Evolutionary conservation across 352 stramenopile species (phyloP), one percentile per base, ranked within the genome.

Genomic region (Pythium scleroteichum): DNA sequence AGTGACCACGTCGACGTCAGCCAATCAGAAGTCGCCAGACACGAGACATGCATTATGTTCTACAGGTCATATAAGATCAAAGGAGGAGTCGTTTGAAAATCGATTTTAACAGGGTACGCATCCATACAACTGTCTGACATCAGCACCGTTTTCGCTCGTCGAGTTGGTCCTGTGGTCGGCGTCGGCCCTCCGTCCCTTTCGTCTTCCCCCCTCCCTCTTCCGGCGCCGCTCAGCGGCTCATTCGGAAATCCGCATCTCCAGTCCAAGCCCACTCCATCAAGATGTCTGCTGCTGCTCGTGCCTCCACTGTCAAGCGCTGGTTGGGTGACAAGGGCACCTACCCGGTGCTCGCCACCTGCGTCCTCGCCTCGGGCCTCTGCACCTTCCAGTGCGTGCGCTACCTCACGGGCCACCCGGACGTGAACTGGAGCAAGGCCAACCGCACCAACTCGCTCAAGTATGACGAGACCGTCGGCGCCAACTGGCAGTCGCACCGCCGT

Each of bases 351-450:
- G 69, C 82, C 32, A 90, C 80, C 41, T 91, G 81, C 67, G 83
- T 79, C 33, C 54, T 83, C 9, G 83, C 83, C 59, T 58, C 81
- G 20, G 81, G 47, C 13, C 65, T 92, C 49, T 88, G 79, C 71
- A 81, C 76, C n/a, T 87, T 74, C 45, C 83, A 92, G 66, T 88
- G 82, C 70, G 71, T 76, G 63, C 83, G 83, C 58, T 88, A 90
- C 69, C 66, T 88, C 27, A 57, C 69, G 14, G 79, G 78, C 53
- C 78, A 88, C 75, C 83, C 83, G 60, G 83, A 92, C 55, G 73
- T 92, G 42, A 79, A 80, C 59, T 90, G 79, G 79, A 90, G 73
- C 81, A 92, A 92, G 78, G 52, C 82, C 69, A 86, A 87, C 67
- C 83, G 83, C 41, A 66, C 63, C 57, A 85, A 90, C 66, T 72